These are phyloP conservation scores for Karstenula rhodostoma DNA, from an alignment of 2,329 filamentous ascomycete genomes.

Conservation along the genomic window DNA sequence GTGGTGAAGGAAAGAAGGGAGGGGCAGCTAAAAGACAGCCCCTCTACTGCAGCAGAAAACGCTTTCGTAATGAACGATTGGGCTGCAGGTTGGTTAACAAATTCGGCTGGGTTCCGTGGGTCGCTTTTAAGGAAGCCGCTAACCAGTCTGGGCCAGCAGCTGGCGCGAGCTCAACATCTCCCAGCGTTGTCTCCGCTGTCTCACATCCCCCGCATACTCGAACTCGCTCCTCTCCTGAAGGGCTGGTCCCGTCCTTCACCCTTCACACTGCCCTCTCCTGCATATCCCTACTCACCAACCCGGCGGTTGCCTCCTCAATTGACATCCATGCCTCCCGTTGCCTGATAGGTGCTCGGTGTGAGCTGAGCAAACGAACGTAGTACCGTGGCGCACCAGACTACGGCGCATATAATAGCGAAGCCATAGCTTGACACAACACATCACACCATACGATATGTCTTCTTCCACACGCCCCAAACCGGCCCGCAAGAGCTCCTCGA, in stretches of 20 bases:
- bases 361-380: background rate
- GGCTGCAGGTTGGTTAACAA: slow-evolving; percentile 1
- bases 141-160: background rate
- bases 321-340: background rate
- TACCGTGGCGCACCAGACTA: background rate
- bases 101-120: slow-evolving; percentile 6
- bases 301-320: background rate
- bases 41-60: slow-evolving; percentile 27
- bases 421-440: background rate
- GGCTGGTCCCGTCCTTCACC: slow-evolving; percentile 20
- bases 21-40: slow-evolving; percentile 42
- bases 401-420: background rate
- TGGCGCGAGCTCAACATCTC: slow-evolving; percentile 2
- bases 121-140: slow-evolving; percentile 6
- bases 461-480: slow-evolving; percentile 42
- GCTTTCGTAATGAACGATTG: slow-evolving; percentile 9
- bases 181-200: background rate
- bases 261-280: slow-evolving; percentile 6
- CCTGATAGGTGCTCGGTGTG: slow-evolving; percentile 8
- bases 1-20: slow-evolving; percentile 34
- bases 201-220: slow-evolving; percentile 7
- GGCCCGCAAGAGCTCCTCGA: slow-evolving; percentile 54
- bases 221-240: slow-evolving; percentile 17
- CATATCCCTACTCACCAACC: background rate
- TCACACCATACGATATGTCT: slow-evolving; percentile 31